A percentile compares a stretch with the other conserved stretches of the same genome.
phyloP scores from a whole-genome alignment of 257 asterid species.

The Ilex asprella region DNA sequence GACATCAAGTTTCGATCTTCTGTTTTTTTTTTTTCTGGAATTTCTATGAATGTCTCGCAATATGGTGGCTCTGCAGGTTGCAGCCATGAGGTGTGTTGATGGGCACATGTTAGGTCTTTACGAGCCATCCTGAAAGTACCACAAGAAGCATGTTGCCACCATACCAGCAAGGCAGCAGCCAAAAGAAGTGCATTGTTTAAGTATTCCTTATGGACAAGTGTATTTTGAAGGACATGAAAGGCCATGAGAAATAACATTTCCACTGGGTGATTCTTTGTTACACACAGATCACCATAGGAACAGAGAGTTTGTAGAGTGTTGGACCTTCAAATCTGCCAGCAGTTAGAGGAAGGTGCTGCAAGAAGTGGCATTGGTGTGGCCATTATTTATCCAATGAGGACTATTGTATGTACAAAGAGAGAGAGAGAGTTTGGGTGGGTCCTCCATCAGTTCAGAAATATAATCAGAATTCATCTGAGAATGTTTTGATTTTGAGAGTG shows the following conservation, averaged over 20 bases:
- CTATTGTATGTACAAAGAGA: too few relatives aligned
- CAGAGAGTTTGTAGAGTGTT: too few relatives aligned
- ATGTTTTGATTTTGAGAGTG: too few relatives aligned
- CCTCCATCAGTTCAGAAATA: too few relatives aligned
- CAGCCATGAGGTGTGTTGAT: constrained; percentile 68
- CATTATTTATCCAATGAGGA: too few relatives aligned
- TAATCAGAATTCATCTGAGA: too few relatives aligned
- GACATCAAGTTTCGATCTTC: neutral
- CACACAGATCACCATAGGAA: too few relatives aligned
- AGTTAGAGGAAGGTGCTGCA: neutral
- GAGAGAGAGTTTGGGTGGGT: too few relatives aligned
- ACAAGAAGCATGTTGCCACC: neutral
- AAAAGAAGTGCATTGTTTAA: too few relatives aligned
- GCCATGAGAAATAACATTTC: neutral
- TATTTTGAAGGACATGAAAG: neutral
- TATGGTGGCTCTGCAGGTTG: constrained; percentile 44
- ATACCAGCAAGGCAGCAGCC: neutral
- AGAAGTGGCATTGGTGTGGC: too few relatives aligned
- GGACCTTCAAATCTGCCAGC: too few relatives aligned
- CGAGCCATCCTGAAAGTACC: constrained; percentile 47
- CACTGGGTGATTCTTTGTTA: too few relatives aligned
- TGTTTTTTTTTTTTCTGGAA: neutral
- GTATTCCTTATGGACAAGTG: neutral
- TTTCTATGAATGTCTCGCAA: constrained; percentile 1
- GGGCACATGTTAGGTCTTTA: constrained; percentile 85